Base-by-base conservation (phyloP, 2,329 filamentous ascomycete genomes). In the Trichoderma sp. region DNA sequence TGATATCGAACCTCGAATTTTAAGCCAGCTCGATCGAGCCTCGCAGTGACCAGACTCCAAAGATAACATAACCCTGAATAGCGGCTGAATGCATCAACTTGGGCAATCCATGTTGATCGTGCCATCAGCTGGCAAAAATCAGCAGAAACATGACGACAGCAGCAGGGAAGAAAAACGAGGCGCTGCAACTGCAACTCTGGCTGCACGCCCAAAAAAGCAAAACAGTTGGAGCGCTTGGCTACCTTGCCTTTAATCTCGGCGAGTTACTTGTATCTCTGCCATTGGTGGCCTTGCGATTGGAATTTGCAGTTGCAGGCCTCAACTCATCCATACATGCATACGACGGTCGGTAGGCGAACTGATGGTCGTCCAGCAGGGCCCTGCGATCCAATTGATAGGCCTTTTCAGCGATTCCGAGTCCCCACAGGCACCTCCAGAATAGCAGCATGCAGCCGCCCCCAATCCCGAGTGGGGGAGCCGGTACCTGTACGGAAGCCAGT, bases 261-360 rank as follows among this genome's bases (percentile, higher is more conserved):
- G 21, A 31, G 14, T 24, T 18, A 71, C 67, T 38, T 60, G 67
- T 38, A 27, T 29, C 50, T 24, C 67, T 31, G 53, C 67, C 33
- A 71, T 71, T 71, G 67, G 67, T 71, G 56, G 67, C 67, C 67
- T 71, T 21, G 67, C 35, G 35, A 12, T 16, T 29, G 21, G 16
- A 41, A 18, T 35, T 35, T 27, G 31, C 45, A 21, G 33, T 24
- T 38, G 31, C 45, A 33, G 50, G 50, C 66, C 66, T 69, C 66
- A 45, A 45, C 41, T 45, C 41, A 45, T 18, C 18, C 7, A 45
- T 45, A 6, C 6, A 69, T 69, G 31, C 50, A 69, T 8, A 31
- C 21, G 66, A 69, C 12, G 56, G 27, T 12, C 29, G 31, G 31
- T 21, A n/a, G 31, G 27, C 41, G 41, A 45, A 45, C 45, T 12